Percentiles rank a stretch among this genome's conserved stretches.
phyloP scores from a whole-genome alignment of 1,139 yeast genomes.

The Debaryomycetaceae sp. region DNA sequence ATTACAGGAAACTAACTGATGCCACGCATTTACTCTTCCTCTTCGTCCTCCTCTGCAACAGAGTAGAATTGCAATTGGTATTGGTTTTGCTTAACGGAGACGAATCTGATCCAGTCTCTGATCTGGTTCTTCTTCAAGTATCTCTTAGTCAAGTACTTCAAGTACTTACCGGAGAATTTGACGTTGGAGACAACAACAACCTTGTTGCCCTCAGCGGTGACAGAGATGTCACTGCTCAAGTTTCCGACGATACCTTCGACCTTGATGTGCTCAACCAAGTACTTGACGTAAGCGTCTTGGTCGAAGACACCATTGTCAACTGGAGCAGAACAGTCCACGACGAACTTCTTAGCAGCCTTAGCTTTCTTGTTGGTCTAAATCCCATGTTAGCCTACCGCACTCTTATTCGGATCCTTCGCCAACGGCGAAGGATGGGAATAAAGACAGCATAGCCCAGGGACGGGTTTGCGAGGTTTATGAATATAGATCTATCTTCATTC shows the following conservation, averaged over 20 bases:
- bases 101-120: constrained; percentile 99
- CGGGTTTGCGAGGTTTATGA: constrained; percentile 28
- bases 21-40: constrained; percentile 72
- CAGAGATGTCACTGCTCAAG: constrained; percentile 93
- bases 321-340: constrained; percentile 97
- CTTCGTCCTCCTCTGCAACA: constrained; percentile 93
- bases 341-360: constrained; percentile 81
- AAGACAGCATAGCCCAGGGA: constrained; percentile 58
- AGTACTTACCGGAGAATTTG: constrained; percentile 99
- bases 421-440: constrained; percentile 21
- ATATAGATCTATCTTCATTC: constrained; percentile 2
- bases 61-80: constrained; percentile 99
- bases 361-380: constrained; percentile 74
- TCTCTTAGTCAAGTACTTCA: constrained; percentile 98
- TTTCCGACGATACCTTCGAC: constrained; percentile 95
- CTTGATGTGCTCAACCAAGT: constrained; percentile 98
- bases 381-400: constrained; percentile 61
- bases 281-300: constrained; percentile 96
- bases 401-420: constrained; percentile 25
- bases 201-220: constrained; percentile 79
- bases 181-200: constrained; percentile 87
- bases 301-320: constrained; percentile 96
- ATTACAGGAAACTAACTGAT: constrained; percentile 30
- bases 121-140: constrained; percentile 99
- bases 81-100: constrained; percentile 91